Base-by-base conservation (phyloP, 2,329 filamentous ascomycete species). In the Rhynchosporium secalis region DNA sequence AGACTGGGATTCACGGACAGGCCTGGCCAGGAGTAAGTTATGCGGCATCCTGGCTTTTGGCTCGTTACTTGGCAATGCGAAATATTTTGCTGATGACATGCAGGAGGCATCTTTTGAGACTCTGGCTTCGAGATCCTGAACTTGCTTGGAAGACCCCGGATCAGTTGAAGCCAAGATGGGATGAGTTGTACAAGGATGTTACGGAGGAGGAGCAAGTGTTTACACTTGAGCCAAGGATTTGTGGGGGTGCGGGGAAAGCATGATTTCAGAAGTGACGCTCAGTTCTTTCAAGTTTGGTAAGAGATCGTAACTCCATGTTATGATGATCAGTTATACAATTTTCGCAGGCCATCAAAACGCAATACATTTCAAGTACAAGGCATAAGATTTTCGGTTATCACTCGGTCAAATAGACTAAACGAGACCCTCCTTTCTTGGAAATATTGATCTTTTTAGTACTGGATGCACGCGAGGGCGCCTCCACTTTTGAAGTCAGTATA, bases 181-280 rank as follows among this genome's bases (percentile, higher is more conserved):
- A 79, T 64, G 60, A 61, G 3, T 73, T 87, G 0, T 88, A 85
- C 66, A 75, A 78, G 1, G 80, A 76, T 3, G 78, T 86, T 3
- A 79, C 74, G 2, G 74, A 79, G 0, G 82, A 85, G 64, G 79
- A 76, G 10, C 76, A 82, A 41, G 79, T 85, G 0, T 83, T 87
- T 58, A 84, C 84, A 0, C 73, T 86, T 2, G 81, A 87, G 69
- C 81, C 83, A n/a, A 75, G 73, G 28, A 76, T 81, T 65, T 41
- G 63, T n/a, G 48, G 55, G 12, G 62, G 62, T 46, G 58, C 58
- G n/a, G 58, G 58, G 15, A 61, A 61, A 51, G 56, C 61, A 28
- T 54, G 7, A 54, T 51, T 31, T 6, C 10, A 6, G 26, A 51
- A 51, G 28, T 28, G 3, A 31, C n/a, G 6, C 33, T 3, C 3